Base-by-base conservation (phyloP, 768 basidiomycete genomes). In the button mushroom (Agaricus bisporus) region DNA sequence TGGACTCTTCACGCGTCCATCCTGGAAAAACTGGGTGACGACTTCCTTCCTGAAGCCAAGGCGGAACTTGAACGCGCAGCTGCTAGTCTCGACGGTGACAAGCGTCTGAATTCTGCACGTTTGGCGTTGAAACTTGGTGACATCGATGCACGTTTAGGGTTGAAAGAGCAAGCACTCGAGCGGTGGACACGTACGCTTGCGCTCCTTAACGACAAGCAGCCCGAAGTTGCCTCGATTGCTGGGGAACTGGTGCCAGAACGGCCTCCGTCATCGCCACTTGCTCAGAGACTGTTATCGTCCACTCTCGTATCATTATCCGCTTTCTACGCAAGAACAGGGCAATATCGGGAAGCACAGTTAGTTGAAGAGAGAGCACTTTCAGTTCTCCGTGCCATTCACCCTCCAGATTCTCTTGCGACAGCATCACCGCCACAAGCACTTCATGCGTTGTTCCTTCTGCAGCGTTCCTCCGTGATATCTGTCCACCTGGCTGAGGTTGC, bases 401-500 rank as follows among this genome's bases (percentile, higher is more conserved):
- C 72, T 41, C 75, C 82, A 9, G 66, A 73, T 8, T 70, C 74
- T 5, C 61, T 73, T 4, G 61, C 73, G 4, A 60, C 74, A 4
- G 64, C 75, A 22, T 73, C 85, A 9, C 73, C 81, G 9, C 76
- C 84, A 5, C 78, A 86, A 51, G 71, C 74, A 5, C 73, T 91
- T 37, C 88, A 90, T 63, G 67, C 73, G 0, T 66, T 87, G 5
- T 87, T 79, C 59, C 68, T 90, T 41, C 75, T 87, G 26, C 88
- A 91, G 56, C 83, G 86, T 38, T 80, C 85, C 14, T 80, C 88
- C n/a, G 69, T 91, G 10, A 67, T 91, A 44, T 83, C 83, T 12
- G 72, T 85, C 11, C 88, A 91, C 61, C 78, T 82, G 12, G 87
- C 86, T 0, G 86, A 91, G 67, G 86, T 91, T 10, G 68, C 80